phyloP scores from a whole-genome alignment of 2,329 filamentous ascomycete genomes.

The Xylariomycetidae sp. region DNA sequence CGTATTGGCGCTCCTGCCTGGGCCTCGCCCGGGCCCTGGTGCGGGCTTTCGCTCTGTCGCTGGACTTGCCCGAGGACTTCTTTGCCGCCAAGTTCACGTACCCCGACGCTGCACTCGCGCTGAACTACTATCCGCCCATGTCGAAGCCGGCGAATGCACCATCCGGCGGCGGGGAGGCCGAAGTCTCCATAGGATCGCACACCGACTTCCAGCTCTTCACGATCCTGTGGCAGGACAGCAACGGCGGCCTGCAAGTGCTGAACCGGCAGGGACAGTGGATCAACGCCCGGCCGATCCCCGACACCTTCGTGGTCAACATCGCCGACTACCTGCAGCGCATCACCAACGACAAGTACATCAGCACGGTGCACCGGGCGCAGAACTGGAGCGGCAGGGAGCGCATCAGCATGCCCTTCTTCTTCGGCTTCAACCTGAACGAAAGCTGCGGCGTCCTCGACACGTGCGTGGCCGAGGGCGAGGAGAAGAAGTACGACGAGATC shows the following conservation, averaged over 20 bases:
- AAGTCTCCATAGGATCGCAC: constrained; percentile 35
- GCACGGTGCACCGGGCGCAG: constrained; percentile 34
- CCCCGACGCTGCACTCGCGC: constrained; percentile 28
- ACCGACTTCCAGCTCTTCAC: constrained; percentile 45
- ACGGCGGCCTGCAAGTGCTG: constrained; percentile 39
- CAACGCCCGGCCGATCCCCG: constrained; percentile 34
- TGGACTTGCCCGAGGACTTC: constrained; percentile 32
- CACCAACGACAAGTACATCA: constrained; percentile 37
- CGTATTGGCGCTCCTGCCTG: constrained; percentile 30
- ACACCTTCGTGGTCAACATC: constrained; percentile 40
- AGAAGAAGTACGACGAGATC: constrained; percentile 33
- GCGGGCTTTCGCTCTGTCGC: constrained; percentile 34
- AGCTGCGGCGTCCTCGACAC: constrained; percentile 34
- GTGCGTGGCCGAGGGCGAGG: constrained; percentile 28
- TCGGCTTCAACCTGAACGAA: constrained; percentile 31
- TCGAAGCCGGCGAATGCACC: constrained; percentile 2
- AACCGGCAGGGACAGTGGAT: constrained; percentile 39
- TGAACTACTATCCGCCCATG: constrained; percentile 36
- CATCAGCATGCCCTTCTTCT: constrained; percentile 36
- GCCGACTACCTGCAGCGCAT: constrained; percentile 36
- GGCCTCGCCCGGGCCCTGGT: constrained; percentile 31
- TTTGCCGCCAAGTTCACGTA: constrained; percentile 30
- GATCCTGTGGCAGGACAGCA: constrained; percentile 37
- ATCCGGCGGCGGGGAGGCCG: constrained; percentile 16
- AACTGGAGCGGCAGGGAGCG: constrained; percentile 30